Evolutionary conservation across 345 rosid species (phyloP).

Genomic region (Heritiera fomes): DNA sequence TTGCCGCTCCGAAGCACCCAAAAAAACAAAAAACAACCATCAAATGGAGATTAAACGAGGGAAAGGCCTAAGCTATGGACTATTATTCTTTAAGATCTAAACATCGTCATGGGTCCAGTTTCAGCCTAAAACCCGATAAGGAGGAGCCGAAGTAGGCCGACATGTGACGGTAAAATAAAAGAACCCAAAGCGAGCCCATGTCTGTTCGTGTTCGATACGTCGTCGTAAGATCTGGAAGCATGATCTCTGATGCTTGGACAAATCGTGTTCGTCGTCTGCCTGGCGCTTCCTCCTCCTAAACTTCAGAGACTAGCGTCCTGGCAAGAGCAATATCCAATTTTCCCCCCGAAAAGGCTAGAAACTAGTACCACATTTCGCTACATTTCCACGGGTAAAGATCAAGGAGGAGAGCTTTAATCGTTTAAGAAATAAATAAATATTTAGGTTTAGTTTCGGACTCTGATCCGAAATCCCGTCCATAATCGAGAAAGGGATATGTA

Average conservation of each 20-base stretch:
- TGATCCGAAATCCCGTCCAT: slow-evolving; percentile 8
- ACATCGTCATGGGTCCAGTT: neutral
- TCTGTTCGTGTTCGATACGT: neutral
- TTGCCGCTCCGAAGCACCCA: no score
- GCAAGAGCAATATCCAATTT: neutral
- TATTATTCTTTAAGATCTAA: neutral
- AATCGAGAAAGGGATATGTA: slow-evolving; percentile 47
- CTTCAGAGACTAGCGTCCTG: neutral
- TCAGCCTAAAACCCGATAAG: neutral
- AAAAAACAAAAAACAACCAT: no score
- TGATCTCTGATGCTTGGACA: neutral
- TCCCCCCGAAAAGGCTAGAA: neutral
- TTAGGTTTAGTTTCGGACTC: neutral
- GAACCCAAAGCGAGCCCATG: neutral
- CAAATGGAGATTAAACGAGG: no score
- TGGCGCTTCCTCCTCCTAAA: neutral
- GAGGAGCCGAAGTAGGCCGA: neutral
- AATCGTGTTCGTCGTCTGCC: neutral
- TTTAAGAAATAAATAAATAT: neutral
- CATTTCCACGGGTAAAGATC: neutral
- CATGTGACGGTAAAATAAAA: no score
- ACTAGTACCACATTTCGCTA: neutral
- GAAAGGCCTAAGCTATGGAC: no score
- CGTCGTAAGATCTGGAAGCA: neutral
- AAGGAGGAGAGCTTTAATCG: neutral